Base-by-base conservation (phyloP, 345 rosid genomes). In the Gossypium australe region DNA sequence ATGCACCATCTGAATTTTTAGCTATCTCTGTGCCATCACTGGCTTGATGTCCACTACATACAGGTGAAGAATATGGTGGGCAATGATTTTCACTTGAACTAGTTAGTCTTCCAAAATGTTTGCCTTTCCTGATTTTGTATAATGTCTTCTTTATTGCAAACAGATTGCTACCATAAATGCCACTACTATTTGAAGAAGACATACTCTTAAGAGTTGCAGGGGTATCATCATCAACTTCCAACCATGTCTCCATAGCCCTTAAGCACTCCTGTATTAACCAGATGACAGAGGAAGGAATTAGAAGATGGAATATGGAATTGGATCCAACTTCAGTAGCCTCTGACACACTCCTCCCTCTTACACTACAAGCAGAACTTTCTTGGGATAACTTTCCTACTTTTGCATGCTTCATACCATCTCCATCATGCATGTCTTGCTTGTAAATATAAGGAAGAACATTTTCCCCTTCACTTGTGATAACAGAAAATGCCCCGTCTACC, bases 321-420 rank as follows among this genome's bases (percentile, higher is more conserved):
- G 79, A 68, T 58, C 79, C 74, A 75, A 72, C 77, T 82, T 87
- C 91, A 78, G 76, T 62, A 74, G 60, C 70, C 83, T 74, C 79
- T 43, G 86, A 65, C 56, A 75, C 73, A 51, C 78, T 85, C 80
- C 88, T 85, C 76, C 80, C 91, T 72, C 81, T 73, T 16, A 83
- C 83, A 73, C 90, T 83, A 80, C 85, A 84, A 58, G 89, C 89
- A 17, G 98, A 87, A 82, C 90, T 90, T 79, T 87, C 92, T 83
- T 84, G 87, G 44, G 97, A 87, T 70, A 89, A 78, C 72, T 89
- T 82, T 76, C 98, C 98, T 13, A 94, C 93, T 88, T 95, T 91
- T 80, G 97, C 89, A 83, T 83, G 93, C 77, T 97, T 88, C 49
- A 65, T 61, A 75, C 86, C 76, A 77, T 90, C 93, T 79, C 80